These are phyloP conservation scores for Aspergillus fumigatus DNA, from an alignment of 2,329 filamentous ascomycete genomes.

Conservation along the genomic window DNA sequence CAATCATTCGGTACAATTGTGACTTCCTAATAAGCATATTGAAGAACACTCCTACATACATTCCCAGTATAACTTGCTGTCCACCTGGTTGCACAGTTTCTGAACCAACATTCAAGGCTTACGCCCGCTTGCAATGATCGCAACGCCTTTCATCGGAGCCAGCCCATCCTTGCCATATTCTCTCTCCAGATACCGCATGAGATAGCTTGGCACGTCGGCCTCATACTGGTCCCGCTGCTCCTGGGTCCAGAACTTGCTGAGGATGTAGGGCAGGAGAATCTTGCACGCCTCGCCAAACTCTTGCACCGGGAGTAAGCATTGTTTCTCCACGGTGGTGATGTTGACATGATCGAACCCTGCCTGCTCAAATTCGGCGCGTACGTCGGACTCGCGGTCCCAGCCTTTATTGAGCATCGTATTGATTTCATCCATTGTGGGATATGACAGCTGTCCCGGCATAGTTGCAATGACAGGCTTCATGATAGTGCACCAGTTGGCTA, in stretches of 20 bases:
- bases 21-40: no score
- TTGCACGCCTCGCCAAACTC: constrained; percentile 20
- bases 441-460: constrained; percentile 22
- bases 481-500: constrained; percentile 25
- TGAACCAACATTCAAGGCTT: constrained; percentile 12
- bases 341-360: constrained; percentile 21
- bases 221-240: constrained; percentile 20
- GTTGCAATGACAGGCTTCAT: constrained; percentile 20
- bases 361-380: constrained; percentile 18
- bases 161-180: constrained; percentile 19
- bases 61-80: no score
- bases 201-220: constrained; percentile 14
- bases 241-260: constrained; percentile 25
- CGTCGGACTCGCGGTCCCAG: constrained; percentile 21
- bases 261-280: constrained; percentile 18
- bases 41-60: no score
- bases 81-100: no score
- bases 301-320: constrained; percentile 8
- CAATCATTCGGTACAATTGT: no score
- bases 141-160: constrained; percentile 21
- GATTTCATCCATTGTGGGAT: constrained; percentile 20
- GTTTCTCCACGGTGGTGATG: constrained; percentile 14
- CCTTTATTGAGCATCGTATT: constrained; percentile 12
- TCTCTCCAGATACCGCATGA: constrained; percentile 22
- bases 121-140: constrained; percentile 27